A percentile compares a stretch with the other conserved stretches of the same genome.
phyloP scores from a whole-genome alignment of 306 rosid genomes.

The Neltuma alba region DNA sequence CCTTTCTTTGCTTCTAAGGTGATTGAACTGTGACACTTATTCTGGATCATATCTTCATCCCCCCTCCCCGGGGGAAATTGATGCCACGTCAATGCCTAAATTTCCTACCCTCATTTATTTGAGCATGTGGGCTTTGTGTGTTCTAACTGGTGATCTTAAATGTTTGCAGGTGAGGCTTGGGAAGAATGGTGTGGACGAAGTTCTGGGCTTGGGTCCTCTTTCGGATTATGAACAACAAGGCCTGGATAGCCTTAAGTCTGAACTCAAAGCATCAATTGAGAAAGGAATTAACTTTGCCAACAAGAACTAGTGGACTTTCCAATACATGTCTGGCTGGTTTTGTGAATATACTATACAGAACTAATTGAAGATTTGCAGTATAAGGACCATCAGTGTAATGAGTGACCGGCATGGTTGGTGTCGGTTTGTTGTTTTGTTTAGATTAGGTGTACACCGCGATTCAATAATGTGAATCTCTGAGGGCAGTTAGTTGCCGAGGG shows the following conservation, averaged over 20 bases:
- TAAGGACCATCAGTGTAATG: slow-evolving; percentile 45
- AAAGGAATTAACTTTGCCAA: slow-evolving; percentile 89
- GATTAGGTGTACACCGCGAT: slow-evolving; percentile 37
- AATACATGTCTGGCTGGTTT: slow-evolving; percentile 17
- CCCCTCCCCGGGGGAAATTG: no score
- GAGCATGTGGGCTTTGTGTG: not conserved
- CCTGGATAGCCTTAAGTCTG: slow-evolving; percentile 73
- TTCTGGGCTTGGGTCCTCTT: slow-evolving; percentile 76
- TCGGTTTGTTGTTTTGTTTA: slow-evolving; percentile 32
- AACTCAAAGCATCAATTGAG: slow-evolving; percentile 82
- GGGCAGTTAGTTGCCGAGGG: slow-evolving; percentile 29
- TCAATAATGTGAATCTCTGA: slow-evolving; percentile 39
- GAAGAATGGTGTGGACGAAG: slow-evolving; percentile 86
- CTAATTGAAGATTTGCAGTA: slow-evolving; percentile 54
- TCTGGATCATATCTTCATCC: not conserved
- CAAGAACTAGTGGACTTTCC: slow-evolving; percentile 44
- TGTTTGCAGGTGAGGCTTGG: slow-evolving; percentile 84
- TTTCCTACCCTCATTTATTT: not conserved
- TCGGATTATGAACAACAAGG: slow-evolving; percentile 82
- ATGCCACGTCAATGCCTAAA: not conserved
- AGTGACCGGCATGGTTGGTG: slow-evolving; percentile 34
- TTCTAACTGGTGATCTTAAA: not conserved
- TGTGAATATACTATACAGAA: slow-evolving; percentile 18
- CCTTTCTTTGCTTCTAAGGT: slow-evolving; percentile 99
- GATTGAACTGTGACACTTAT: slow-evolving; percentile 14